Base-by-base conservation (phyloP, 257 asterid genomes). In the Ballota nigra region DNA sequence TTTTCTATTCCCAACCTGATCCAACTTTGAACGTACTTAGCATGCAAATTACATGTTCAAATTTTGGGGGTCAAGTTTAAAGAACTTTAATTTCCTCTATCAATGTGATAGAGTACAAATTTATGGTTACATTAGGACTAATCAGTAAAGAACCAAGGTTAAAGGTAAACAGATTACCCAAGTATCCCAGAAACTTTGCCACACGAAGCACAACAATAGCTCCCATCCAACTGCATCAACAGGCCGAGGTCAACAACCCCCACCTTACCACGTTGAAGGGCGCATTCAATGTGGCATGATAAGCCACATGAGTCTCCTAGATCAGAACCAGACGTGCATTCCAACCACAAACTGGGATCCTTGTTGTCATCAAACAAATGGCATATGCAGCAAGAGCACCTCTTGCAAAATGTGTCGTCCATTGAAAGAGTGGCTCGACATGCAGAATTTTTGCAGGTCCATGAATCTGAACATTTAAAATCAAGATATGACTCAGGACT, bases 401-500 rank as follows among this genome's bases (percentile, higher is more conserved):
- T 61, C 76, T 47, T 61, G 63, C 76, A 71, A 61, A 71, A 71
- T 19, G 63, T 71, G 55, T 47, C 63, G 40, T 47, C 70, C 20
- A 22, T 71, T 18, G 76, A 62, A 45, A 45, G 53, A 8, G 40
- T 61, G 18, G 76, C 76, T 19, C 63, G 76, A 33, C 76, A 71
- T 45, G 76, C 70, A 8, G 70, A 49, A 47, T 71, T 71, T 20
- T 71, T 71, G 63, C 70, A 71, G 4, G 63, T 34, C 76, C 76
- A 71, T 68, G 68, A 36, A 65, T 77, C 82, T 79, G 85, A 71
- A 74, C 81, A 77, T 60, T 80, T 79, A 49, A 58, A 71, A 73
- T 83, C 97, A 33, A 77, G 56, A 70, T 82, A 85, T 40, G 65
- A 81, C 68, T 89, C 96, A 4, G 86, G 68, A 76, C 74, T 61